Percentiles rank a stretch among this genome's conserved stretches.
phyloP scores from a whole-genome alignment of 2,329 filamentous ascomycete genomes.

The Claviceps africana region DNA sequence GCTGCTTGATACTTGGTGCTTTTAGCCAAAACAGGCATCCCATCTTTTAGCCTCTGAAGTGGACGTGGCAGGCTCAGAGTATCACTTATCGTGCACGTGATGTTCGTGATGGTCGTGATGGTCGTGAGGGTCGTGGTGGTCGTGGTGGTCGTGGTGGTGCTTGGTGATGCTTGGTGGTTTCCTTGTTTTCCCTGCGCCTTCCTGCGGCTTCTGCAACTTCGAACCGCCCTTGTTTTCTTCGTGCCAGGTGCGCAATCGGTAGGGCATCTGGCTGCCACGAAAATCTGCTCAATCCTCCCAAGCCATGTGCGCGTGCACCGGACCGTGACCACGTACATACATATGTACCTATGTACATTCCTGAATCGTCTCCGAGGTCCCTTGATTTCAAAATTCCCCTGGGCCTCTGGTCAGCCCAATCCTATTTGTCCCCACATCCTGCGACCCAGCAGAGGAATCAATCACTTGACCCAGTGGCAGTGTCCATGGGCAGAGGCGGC shows the following conservation, averaged over 20 bases:
- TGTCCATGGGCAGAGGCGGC: background rate
- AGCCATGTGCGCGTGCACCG: background rate
- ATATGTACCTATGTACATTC: too few relatives aligned
- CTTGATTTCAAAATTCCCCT: background rate
- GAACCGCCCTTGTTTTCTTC: too few relatives aligned
- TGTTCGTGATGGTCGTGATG: too few relatives aligned
- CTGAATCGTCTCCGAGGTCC: background rate
- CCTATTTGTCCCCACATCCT: background rate
- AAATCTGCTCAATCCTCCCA: too few relatives aligned
- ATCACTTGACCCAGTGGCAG: background rate
- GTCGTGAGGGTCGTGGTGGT: too few relatives aligned
- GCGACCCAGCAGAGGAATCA: background rate
- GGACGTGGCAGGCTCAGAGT: background rate
- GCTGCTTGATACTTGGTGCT: background rate
- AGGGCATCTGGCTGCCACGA: background rate
- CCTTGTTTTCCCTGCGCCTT: background rate
- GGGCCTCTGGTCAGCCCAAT: background rate
- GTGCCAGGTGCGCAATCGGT: too few relatives aligned
- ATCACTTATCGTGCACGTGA: background rate
- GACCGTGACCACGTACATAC: background rate
- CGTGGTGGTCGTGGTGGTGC: too few relatives aligned
- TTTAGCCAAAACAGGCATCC: slow-evolving; percentile 4
- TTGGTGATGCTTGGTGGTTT: too few relatives aligned
- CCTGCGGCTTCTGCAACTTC: background rate
- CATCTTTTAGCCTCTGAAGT: background rate